phyloP scores from a whole-genome alignment of 2,329 filamentous ascomycete genomes.

The Colletotrichum coccodes region DNA sequence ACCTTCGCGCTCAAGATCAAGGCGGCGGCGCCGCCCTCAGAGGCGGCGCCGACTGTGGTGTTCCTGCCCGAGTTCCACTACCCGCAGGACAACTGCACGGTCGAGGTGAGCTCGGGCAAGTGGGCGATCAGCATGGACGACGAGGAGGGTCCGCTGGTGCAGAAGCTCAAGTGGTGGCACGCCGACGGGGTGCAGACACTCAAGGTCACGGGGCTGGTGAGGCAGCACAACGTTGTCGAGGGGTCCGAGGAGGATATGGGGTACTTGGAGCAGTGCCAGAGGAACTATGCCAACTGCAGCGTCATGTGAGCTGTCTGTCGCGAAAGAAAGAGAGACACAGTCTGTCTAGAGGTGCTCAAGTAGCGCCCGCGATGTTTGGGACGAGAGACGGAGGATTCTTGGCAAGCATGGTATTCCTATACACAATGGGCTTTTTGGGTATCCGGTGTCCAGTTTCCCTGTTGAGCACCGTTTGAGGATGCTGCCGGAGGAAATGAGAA shows the following conservation, averaged over 20 bases:
- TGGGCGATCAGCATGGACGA: conserved; percentile 87
- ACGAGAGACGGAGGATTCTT: not conserved
- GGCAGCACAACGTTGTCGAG: conserved; percentile 66
- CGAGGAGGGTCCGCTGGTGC: conserved; percentile 73
- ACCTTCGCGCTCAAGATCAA: conserved; percentile 79
- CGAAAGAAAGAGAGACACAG: not conserved
- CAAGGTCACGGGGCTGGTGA: conserved; percentile 78
- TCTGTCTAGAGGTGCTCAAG: not conserved
- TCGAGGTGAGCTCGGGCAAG: conserved; percentile 85
- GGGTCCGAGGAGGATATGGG: conserved; percentile 77
- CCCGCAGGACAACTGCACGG: conserved; percentile 75
- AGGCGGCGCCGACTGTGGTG: conserved; percentile 80
- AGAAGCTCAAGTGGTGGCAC: conserved; percentile 94
- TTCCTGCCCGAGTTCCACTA: conserved; percentile 95
- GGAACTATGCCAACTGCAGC: conserved; percentile 59
- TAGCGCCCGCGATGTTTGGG: not conserved
- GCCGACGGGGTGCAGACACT: conserved; percentile 84
- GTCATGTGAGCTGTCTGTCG: conserved; percentile 57
- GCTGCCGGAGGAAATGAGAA: not conserved
- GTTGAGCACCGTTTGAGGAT: no score
- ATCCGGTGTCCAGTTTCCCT: not conserved
- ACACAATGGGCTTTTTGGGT: not conserved
- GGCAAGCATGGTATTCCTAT: not conserved
- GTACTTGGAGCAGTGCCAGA: conserved; percentile 78
- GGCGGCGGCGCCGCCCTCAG: conserved; percentile 60